Base-by-base conservation (phyloP, 768 basidiomycete species). In the Thelephora ganbajun region DNA sequence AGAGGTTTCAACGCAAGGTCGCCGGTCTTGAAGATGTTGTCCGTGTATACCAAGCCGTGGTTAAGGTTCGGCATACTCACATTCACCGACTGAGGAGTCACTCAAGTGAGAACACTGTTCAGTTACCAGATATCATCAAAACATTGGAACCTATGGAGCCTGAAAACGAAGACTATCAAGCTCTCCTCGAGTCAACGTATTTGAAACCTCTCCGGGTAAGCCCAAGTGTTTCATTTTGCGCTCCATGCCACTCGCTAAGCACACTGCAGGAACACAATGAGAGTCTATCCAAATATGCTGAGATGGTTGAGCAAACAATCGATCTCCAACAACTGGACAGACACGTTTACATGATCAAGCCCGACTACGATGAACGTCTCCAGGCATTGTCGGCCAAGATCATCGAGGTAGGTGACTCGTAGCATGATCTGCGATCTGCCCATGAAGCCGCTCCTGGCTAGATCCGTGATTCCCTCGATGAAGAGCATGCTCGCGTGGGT, bases 241-340 rank as follows among this genome's bases (percentile, higher is more conserved):
- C 33, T 11, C 23, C 20, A 48, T 16, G 23, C 44, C 37, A 48
- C 44, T 44, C 46, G 18, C 22, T 44, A 16, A 45, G 22, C 2
- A 43, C 37, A n/a, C 7, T 35, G n/a, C 54, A 93, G 90, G 71
- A 80, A 53, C 73, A 77, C 52, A 65, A 74, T 14, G 62, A 60
- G 0, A 79, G 68, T 45, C 74, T 98, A 4, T 70, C 69, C 11
- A 88, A 88, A 58, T 94, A 92, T 56, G 70, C 74, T 2, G 87
- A 92, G 51, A 93, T 98, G 87, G 93, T 98, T 2, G 91, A 98
- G 61, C 80, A 88, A 51, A 98, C 96, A 0, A 76, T 99, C 37
- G 96, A 99, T 57, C 76, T 97, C 14, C 78, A 80, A 18, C 79
- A 93, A 49, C 73, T 96, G 5, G 81, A 86, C 26, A 73, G 74